Base-by-base conservation (phyloP, 1,284 basidiomycete species). In the Apiotrichum montevideense region DNA sequence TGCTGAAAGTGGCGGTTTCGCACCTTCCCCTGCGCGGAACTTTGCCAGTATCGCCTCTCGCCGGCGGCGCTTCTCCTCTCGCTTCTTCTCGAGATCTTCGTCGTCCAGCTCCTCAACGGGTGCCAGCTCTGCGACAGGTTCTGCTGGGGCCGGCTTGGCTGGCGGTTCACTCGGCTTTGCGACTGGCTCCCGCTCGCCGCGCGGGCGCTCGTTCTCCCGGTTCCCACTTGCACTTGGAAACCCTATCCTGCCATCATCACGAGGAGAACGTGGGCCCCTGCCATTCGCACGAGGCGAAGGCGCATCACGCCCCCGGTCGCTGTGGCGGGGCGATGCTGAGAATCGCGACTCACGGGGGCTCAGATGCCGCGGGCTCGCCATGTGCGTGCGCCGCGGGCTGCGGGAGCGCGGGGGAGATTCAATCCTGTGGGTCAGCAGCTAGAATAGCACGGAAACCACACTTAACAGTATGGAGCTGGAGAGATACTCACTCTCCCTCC, bases 31-130 rank as follows among this genome's bases (percentile, higher is more conserved):
- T 1, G 57, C 52, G 13, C 53, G 57, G 75, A 92, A 88, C 75
- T 89, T 92, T 55, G 90, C 90, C 58, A 91, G 79, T 54, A 96
- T 92, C 29, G 88, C 90, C 64, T 86, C 85, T 42, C 91, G 84
- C 65, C 84, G 87, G 33, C 86, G 85, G 35, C 87, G 82, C n/a
- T 90, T 82, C 55, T 85, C 87, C 45, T 87, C 89, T 29, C 92
- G 79, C 4, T 86, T 78, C 56, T 85, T 82, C 68, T 90, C 88
- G 2, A 87, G 80, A 21, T 86, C 83, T 9, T 81, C 80, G 35
- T 83, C 82, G 6, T 80, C 76, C 35, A 69, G 65, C 37, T 85
- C 66, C 3, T 29, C 29, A 29, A 29, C 29, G 29, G 85, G 83
- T 56, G 29, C 29, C 29, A 29, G 29, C 29, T 29, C 29, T 29